A percentile compares a stretch with the other conserved stretches of the same genome.
phyloP scores from a whole-genome alignment of 306 rosid genomes.

The Pachyrhizus erosus region DNA sequence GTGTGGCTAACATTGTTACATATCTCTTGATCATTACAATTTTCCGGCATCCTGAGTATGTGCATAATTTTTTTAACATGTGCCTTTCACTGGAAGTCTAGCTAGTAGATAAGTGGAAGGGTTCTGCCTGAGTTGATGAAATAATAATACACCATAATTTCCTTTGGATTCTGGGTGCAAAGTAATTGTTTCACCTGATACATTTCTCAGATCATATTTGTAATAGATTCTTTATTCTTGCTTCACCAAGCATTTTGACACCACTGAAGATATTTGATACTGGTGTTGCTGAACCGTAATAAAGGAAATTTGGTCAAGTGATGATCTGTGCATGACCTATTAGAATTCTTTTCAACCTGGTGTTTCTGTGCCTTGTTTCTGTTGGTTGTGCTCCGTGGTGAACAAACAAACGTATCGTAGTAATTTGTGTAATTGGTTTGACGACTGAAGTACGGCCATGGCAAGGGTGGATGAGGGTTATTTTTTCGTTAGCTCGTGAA shows the following conservation, averaged over 20 bases:
- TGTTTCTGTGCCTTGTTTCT: neutral
- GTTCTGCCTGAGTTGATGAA: slow-evolving; percentile 37
- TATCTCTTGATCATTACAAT: slow-evolving; percentile 51
- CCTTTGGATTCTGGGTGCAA: slow-evolving; percentile 35
- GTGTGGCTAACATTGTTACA: slow-evolving; percentile 46
- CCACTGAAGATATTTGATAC: slow-evolving; percentile 34
- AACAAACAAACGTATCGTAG: neutral
- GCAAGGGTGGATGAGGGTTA: neutral
- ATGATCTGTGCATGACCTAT: slow-evolving; percentile 24
- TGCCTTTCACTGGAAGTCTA: slow-evolving; percentile 45
- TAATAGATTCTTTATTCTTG: slow-evolving; percentile 37
- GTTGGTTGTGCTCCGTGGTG: slow-evolving; percentile 6
- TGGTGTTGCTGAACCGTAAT: slow-evolving; percentile 22
- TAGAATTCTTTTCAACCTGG: slow-evolving; percentile 16
- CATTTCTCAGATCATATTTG: slow-evolving; percentile 10
- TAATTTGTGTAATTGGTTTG: neutral
- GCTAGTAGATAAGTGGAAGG: slow-evolving; percentile 41
- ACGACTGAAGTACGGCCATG: neutral
- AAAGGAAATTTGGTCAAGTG: slow-evolving; percentile 34
- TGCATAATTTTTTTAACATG: slow-evolving; percentile 46
- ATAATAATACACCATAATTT: slow-evolving; percentile 33
- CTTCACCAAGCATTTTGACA: slow-evolving; percentile 40
- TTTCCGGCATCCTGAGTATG: slow-evolving; percentile 54
- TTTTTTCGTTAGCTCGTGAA: neutral
- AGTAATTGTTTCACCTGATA: slow-evolving; percentile 6